These are phyloP conservation scores for Ascochyta rabiei DNA, from an alignment of 2,329 filamentous ascomycete genomes.

Conservation along the genomic window DNA sequence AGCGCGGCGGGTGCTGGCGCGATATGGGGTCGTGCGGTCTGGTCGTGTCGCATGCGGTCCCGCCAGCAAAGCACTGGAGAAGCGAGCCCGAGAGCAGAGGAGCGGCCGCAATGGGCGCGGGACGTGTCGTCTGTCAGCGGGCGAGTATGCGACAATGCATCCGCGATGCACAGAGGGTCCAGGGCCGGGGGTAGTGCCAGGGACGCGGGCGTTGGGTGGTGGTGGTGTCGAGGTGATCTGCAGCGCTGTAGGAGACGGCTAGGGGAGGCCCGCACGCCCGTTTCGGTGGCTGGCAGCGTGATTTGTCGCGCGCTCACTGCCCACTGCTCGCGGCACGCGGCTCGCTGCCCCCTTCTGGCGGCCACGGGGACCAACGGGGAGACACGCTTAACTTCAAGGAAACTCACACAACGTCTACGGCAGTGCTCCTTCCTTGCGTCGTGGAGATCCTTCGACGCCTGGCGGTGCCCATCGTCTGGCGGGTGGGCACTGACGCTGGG, in stretches of 20 bases:
- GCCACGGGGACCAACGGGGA: neutral
- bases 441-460: neutral
- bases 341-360: neutral
- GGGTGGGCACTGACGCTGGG: neutral
- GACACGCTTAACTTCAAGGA: no score
- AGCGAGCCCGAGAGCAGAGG: constrained; percentile 20
- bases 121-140: constrained; percentile 27
- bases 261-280: neutral
- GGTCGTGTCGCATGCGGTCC: constrained; percentile 45
- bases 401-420: neutral
- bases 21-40: constrained; percentile 33
- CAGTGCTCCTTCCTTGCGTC: no score
- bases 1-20: constrained; percentile 31
- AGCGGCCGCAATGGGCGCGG: constrained; percentile 34
- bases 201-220: constrained; percentile 19
- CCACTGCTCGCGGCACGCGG: no score
- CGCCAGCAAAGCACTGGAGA: constrained; percentile 34
- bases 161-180: constrained; percentile 30
- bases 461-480: constrained; percentile 1
- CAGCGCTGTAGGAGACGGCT: neutral
- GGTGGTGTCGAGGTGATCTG: constrained; percentile 26
- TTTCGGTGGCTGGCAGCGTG: constrained; percentile 9
- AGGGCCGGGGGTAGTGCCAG: constrained; percentile 33
- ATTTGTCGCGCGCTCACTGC: neutral
- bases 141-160: constrained; percentile 35